phyloP scores from a whole-genome alignment of 495 filamentous ascomycete species.

The Parathielavia appendiculata region DNA sequence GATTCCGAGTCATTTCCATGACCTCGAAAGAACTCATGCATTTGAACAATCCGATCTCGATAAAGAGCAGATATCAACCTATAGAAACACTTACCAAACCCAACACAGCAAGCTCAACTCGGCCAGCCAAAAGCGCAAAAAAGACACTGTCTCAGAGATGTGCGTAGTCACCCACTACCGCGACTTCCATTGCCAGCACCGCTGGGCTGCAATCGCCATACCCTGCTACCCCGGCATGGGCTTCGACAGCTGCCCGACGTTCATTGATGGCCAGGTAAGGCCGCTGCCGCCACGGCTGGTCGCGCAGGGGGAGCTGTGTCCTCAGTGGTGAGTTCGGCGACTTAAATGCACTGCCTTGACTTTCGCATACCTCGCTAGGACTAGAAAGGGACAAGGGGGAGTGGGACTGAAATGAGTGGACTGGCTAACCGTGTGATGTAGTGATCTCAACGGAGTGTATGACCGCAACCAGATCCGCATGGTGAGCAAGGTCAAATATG shows the following conservation, averaged over 20 bases:
- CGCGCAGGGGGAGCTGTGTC: conserved; percentile 23
- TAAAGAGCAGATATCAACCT: too few relatives aligned
- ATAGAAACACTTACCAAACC: not conserved
- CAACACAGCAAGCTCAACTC: not conserved
- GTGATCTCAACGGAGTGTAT: conserved; percentile 29
- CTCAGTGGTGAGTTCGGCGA: conserved; percentile 19
- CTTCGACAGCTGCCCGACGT: conserved; percentile 34
- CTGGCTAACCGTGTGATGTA: not conserved
- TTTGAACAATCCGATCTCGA: too few relatives aligned
- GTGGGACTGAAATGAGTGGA: not conserved
- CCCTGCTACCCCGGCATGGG: conserved; percentile 36
- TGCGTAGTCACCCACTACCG: conserved; percentile 32
- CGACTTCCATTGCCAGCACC: conserved; percentile 35
- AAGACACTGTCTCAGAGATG: too few relatives aligned
- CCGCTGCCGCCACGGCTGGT: conserved; percentile 22
- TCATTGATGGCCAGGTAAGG: conserved; percentile 23
- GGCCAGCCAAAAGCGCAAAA: not conserved
- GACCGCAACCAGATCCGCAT: conserved; percentile 36
- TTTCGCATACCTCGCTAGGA: not conserved
- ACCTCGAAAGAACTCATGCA: not conserved
- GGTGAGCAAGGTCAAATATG: conserved; percentile 26
- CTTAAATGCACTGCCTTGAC: not conserved
- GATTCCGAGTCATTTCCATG: too few relatives aligned
- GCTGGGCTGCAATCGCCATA: conserved; percentile 33
- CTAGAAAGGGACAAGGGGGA: not conserved